A percentile compares a stretch with the other conserved stretches of the same genome.
These are phyloP conservation scores for Epicoccum sorghinum DNA, from an alignment of 2,329 filamentous ascomycete species.

Conservation along the genomic window DNA sequence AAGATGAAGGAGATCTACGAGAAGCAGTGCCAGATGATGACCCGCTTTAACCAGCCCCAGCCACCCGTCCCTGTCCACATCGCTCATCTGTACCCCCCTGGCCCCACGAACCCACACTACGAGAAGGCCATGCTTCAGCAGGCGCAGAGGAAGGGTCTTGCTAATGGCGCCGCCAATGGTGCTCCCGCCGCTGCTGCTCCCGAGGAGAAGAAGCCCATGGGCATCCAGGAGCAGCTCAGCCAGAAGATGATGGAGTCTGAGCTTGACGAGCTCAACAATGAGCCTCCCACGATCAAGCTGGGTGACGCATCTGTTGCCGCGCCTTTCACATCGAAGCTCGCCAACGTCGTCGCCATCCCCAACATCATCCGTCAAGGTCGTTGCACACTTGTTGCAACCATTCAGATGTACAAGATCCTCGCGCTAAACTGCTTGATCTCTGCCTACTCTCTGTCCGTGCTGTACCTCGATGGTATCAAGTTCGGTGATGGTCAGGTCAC, in stretches of 20 bases:
- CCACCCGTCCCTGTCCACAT: conserved; percentile 94
- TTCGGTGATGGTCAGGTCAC: conserved; percentile 98
- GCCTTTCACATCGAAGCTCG: conserved; percentile 95
- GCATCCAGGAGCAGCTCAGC: conserved; percentile 85
- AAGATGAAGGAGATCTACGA: conserved; percentile 99
- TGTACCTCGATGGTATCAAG: conserved; percentile 98
- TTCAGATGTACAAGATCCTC: conserved; percentile 99
- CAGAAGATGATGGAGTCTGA: conserved; percentile 85
- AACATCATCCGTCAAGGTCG: conserved; percentile 98
- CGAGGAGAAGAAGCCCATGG: conserved; percentile 61
- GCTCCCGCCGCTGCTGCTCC: conserved; percentile 32
- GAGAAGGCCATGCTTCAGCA: conserved; percentile 89
- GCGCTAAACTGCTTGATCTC: conserved; percentile 97
- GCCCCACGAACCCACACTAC: conserved; percentile 90
- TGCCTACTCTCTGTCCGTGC: conserved; percentile 92
- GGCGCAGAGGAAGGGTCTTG: conserved; percentile 75
- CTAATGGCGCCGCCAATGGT: conserved; percentile 47
- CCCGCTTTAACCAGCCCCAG: conserved; percentile 88
- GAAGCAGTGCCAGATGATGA: conserved; percentile 91
- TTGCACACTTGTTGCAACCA: conserved; percentile 96
- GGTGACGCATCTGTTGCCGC: conserved; percentile 97
- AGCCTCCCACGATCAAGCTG: conserved; percentile 94
- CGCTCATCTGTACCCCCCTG: conserved; percentile 91
- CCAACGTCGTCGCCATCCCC: conserved; percentile 94
- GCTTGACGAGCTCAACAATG: conserved; percentile 73